These are phyloP conservation scores for Grifola frondosa DNA, from an alignment of 1,284 basidiomycete species.

Conservation along the genomic window DNA sequence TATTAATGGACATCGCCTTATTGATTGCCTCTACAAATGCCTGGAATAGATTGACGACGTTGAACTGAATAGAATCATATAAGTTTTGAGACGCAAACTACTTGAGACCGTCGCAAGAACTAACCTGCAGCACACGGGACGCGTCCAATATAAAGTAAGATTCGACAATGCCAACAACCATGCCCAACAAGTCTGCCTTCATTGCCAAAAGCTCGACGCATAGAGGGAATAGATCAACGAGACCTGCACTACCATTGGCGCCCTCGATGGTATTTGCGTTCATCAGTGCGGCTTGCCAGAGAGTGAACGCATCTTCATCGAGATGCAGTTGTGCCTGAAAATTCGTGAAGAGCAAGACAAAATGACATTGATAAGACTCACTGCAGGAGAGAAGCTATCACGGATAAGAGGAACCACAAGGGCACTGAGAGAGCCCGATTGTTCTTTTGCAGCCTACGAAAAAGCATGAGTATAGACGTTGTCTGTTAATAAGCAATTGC, in stretches of 20 bases:
- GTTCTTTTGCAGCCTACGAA: constrained; percentile 57
- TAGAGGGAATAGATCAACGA: constrained; percentile 71
- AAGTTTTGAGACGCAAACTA: not conserved
- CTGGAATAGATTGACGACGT: constrained; percentile 52
- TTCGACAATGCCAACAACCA: constrained; percentile 68
- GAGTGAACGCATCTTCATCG: constrained; percentile 74
- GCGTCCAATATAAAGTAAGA: constrained; percentile 81
- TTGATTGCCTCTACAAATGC: constrained; percentile 51
- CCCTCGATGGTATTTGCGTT: constrained; percentile 61
- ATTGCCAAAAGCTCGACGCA: constrained; percentile 59
- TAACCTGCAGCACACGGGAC: constrained; percentile 64
- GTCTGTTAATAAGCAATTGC: constrained; percentile 15
- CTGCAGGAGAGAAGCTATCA: constrained; percentile 69
- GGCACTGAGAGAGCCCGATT: constrained; percentile 53
- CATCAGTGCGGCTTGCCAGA: constrained; percentile 77
- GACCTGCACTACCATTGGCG: constrained; percentile 46
- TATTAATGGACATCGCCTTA: constrained; percentile 50
- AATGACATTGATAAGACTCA: constrained; percentile 30
- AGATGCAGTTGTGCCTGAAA: constrained; percentile 66
- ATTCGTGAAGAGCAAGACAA: not conserved
- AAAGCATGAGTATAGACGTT: constrained; percentile 1
- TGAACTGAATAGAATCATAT: constrained; percentile 37
- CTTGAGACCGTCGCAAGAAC: constrained; percentile 9
- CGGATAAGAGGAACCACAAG: constrained; percentile 76
- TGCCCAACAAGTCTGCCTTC: constrained; percentile 78